Conservation (phyloP, 257 asterid species). For the Verbena officinalis region DNA sequence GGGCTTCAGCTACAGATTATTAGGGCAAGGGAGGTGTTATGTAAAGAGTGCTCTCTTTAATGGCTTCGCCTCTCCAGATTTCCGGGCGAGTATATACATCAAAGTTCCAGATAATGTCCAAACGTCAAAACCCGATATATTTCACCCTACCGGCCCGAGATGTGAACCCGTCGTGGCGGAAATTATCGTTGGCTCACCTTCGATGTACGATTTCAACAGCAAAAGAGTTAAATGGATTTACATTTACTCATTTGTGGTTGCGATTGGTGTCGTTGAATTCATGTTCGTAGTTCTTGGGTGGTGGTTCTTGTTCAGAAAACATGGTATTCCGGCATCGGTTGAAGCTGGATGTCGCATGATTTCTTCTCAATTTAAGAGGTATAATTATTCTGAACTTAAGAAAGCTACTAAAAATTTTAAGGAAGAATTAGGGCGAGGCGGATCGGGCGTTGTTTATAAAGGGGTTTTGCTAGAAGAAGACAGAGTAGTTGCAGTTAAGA, state of each 20-base stretch:
- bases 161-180: conserved; percentile 31
- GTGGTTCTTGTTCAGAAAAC: conserved; percentile 53
- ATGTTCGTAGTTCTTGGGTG: conserved; percentile 43
- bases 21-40: conserved; percentile 52
- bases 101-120: conserved; percentile 48
- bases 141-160: conserved; percentile 27
- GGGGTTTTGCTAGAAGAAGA: conserved; percentile 51
- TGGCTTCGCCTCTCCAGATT: conserved; percentile 54
- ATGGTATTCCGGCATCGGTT: conserved; percentile 47
- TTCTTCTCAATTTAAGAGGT: conserved; percentile 45
- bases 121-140: conserved; percentile 33
- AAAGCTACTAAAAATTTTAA: conserved; percentile 51
- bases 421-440: conserved; percentile 59
- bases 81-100: conserved; percentile 50
- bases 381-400: conserved; percentile 43
- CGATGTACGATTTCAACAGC: conserved; percentile 42
- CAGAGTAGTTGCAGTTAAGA: conserved; percentile 57
- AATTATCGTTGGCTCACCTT: conserved; percentile 29
- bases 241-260: conserved; percentile 39
- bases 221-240: conserved; percentile 46
- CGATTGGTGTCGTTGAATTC: conserved; percentile 40
- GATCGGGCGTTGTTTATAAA: conserved; percentile 50
- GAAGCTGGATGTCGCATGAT: conserved; percentile 57
- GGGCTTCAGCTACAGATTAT: conserved; percentile 54
- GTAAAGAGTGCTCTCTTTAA: conserved; percentile 57